Percentiles rank a stretch among this genome's conserved stretches.
Evolutionary conservation across 2,329 filamentous ascomycete species (phyloP).

Genomic region (Madurella fahalii): DNA sequence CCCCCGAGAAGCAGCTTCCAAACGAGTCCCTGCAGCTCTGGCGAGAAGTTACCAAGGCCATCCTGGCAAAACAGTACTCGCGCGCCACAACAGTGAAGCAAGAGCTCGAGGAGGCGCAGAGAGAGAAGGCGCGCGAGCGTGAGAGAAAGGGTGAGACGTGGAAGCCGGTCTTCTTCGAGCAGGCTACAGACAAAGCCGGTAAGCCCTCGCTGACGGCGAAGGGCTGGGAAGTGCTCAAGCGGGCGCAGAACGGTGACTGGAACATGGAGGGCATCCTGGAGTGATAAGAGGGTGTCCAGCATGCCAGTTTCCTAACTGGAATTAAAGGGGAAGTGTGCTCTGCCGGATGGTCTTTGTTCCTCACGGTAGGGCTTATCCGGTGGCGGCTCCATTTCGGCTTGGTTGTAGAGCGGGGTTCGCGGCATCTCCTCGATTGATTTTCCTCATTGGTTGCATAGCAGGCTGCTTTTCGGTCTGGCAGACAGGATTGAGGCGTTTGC

Average conservation of each 20-base stretch:
- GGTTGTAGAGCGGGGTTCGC: neutral
- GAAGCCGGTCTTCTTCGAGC: slow-evolving; percentile 78
- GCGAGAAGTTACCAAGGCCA: slow-evolving; percentile 82
- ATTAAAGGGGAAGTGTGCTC: neutral
- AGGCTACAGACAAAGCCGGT: slow-evolving; percentile 25
- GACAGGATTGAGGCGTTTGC: neutral
- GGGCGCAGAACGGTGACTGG: slow-evolving; percentile 26
- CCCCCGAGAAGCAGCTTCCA: slow-evolving; percentile 70
- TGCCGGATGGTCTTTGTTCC: neutral
- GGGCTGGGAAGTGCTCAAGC: slow-evolving; percentile 24
- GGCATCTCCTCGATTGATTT: neutral
- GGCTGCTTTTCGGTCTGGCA: neutral
- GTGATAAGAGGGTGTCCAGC: neutral
- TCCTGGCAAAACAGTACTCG: slow-evolving; percentile 74
- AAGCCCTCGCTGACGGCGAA: slow-evolving; percentile 28
- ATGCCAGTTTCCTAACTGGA: neutral
- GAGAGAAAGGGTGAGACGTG: slow-evolving; percentile 67
- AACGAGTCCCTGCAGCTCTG: slow-evolving; percentile 90
- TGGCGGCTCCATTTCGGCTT: neutral
- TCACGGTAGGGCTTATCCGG: neutral
- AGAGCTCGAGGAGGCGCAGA: slow-evolving; percentile 85
- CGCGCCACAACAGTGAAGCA: slow-evolving; percentile 84
- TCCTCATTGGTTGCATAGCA: neutral
- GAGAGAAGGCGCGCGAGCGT: slow-evolving; percentile 76
- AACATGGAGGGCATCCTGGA: slow-evolving; percentile 28